Evolutionary conservation across 495 filamentous ascomycete species (phyloP).

Genomic region (Lophiotrema nucula): DNA sequence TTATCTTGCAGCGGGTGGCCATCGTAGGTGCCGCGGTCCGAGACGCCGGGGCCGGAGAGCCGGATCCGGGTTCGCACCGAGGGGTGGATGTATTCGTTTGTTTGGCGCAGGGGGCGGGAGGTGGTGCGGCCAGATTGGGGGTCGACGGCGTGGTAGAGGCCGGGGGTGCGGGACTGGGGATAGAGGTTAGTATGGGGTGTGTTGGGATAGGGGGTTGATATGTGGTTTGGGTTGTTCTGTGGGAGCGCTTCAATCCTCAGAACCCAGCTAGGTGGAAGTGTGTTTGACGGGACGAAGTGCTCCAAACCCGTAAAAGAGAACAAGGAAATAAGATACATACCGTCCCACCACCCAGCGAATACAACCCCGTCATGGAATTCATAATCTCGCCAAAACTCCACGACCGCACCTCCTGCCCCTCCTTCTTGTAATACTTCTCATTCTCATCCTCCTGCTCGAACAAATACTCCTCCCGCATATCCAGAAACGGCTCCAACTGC

Average conservation of each 20-base stretch:
- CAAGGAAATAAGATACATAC: conserved; percentile 3
- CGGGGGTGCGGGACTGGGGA: conserved; percentile 52
- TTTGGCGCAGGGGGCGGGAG: conserved; percentile 51
- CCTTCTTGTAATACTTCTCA: conserved; percentile 48
- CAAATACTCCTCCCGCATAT: conserved; percentile 54
- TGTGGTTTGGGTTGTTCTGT: no score
- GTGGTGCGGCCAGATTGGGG: conserved; percentile 48
- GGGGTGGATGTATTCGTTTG: conserved; percentile 65
- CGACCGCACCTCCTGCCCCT: conserved; percentile 52
- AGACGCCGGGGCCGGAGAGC: conserved; percentile 55
- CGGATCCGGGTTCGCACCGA: conserved; percentile 57
- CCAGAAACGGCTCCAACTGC: conserved; percentile 60
- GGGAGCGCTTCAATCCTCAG: no score
- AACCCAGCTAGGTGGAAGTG: no score
- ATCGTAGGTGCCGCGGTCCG: conserved; percentile 55
- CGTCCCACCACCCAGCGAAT: conserved; percentile 51
- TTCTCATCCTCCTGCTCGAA: conserved; percentile 52
- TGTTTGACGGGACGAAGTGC: no score
- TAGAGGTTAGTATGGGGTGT: not conserved
- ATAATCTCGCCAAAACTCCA: conserved; percentile 60
- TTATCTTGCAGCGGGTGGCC: conserved; percentile 49
- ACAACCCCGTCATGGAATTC: conserved; percentile 49
- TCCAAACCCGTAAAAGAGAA: no score
- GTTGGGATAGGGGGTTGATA: no score
- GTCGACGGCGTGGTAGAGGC: conserved; percentile 56